A percentile compares a stretch with the other conserved stretches of the same genome.
Evolutionary conservation across 2,329 filamentous ascomycete species (phyloP).

Genomic region (Hymenoscyphus repandus): DNA sequence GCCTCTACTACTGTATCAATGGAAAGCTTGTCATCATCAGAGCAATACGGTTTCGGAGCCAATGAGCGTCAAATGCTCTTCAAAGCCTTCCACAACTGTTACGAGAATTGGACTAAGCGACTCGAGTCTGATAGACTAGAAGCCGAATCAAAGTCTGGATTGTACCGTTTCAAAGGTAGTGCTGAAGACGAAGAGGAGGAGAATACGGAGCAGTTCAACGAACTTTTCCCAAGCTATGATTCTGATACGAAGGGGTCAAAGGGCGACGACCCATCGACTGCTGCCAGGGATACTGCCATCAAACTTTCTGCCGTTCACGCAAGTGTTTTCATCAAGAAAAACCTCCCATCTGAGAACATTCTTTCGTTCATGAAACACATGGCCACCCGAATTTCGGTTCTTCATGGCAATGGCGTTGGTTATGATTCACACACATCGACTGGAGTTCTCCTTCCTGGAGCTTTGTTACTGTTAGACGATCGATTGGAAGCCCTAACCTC

Average conservation of each 20-base stretch:
- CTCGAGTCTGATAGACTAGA: slow-evolving; percentile 72
- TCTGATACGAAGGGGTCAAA: slow-evolving; percentile 31
- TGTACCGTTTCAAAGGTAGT: slow-evolving; percentile 80
- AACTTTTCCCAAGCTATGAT: slow-evolving; percentile 77
- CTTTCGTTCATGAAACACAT: slow-evolving; percentile 25
- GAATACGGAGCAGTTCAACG: slow-evolving; percentile 68
- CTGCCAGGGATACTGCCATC: slow-evolving; percentile 38
- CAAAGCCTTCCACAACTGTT: slow-evolving; percentile 66
- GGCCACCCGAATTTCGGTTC: slow-evolving; percentile 22
- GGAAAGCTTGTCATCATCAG: slow-evolving; percentile 38
- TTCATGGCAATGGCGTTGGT: slow-evolving; percentile 10
- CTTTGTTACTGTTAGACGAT: slow-evolving; percentile 61
- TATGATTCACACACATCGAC: slow-evolving; percentile 35
- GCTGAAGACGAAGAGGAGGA: slow-evolving; percentile 70
- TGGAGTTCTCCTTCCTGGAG: slow-evolving; percentile 57
- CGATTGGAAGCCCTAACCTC: slow-evolving; percentile 45
- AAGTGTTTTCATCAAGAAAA: slow-evolving; percentile 31
- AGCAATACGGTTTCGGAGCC: slow-evolving; percentile 29
- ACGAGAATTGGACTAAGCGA: slow-evolving; percentile 73
- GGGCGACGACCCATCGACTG: slow-evolving; percentile 8
- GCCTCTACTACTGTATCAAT: slow-evolving; percentile 41
- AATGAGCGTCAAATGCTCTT: slow-evolving; percentile 52
- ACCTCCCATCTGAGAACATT: slow-evolving; percentile 22
- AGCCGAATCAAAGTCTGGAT: slow-evolving; percentile 65
- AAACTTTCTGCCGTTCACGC: slow-evolving; percentile 57